Conservation (phyloP, 495 filamentous ascomycete species). For the Neurospora sp. region DNA sequence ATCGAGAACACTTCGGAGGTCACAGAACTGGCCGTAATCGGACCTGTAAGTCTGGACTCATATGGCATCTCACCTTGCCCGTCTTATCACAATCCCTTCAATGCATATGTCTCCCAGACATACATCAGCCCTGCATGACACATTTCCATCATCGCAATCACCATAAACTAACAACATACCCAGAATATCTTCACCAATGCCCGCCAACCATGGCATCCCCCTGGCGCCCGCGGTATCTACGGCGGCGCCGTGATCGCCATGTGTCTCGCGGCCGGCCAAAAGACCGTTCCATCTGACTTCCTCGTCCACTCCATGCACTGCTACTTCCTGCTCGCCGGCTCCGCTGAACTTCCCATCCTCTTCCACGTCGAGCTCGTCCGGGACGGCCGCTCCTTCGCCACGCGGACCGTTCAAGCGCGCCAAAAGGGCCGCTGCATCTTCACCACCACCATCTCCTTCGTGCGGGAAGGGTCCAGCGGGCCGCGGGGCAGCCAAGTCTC, state of each 20-base stretch:
- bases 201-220: constrained; percentile 79
- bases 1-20: constrained; percentile 88
- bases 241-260: constrained; percentile 91
- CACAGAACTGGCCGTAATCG: constrained; percentile 67
- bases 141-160: background rate
- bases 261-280: constrained; percentile 77
- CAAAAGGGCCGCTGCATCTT: constrained; percentile 88
- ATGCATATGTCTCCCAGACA: background rate
- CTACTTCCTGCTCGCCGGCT: constrained; percentile 92
- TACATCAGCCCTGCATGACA: constrained; percentile 1
- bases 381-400: constrained; percentile 82
- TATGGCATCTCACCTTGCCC: background rate
- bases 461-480: constrained; percentile 57
- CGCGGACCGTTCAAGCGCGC: constrained; percentile 87
- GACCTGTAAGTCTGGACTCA: constrained; percentile 47
- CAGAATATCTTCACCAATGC: constrained; percentile 91
- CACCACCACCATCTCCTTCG: constrained; percentile 87
- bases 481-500: constrained; percentile 38
- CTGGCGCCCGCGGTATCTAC: constrained; percentile 84
- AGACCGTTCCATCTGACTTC: constrained; percentile 71
- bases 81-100: background rate
- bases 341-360: constrained; percentile 72
- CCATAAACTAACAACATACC: background rate
- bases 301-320: constrained; percentile 93
- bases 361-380: constrained; percentile 88